phyloP scores from a whole-genome alignment of 2,329 filamentous ascomycete genomes.

The Penicillium sp. region DNA sequence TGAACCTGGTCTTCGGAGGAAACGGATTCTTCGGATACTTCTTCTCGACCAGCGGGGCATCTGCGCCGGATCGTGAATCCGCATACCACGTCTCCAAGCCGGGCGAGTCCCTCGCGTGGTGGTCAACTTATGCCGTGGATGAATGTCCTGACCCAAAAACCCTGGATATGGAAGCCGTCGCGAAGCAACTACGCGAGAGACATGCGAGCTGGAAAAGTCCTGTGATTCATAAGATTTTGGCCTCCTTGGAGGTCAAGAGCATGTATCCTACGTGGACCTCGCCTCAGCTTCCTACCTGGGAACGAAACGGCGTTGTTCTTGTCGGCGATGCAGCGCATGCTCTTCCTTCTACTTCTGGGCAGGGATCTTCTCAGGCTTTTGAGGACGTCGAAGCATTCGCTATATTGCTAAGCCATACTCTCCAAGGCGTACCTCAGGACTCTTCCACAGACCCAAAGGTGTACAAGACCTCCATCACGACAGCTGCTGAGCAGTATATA shows the following conservation, averaged over 20 bases:
- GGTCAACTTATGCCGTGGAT: conserved; percentile 50
- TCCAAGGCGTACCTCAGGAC: conserved; percentile 23
- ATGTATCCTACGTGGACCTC: conserved; percentile 57
- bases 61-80: conserved; percentile 30
- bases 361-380: conserved; percentile 61
- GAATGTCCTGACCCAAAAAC: conserved; percentile 38
- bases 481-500: conserved; percentile 39
- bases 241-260: conserved; percentile 44
- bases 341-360: conserved; percentile 58
- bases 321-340: conserved; percentile 65
- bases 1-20: conserved; percentile 52
- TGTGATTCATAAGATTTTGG: conserved; percentile 48
- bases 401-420: conserved; percentile 44
- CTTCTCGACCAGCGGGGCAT: conserved; percentile 33
- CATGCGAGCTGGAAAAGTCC: conserved; percentile 55
- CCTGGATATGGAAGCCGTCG: conserved; percentile 37
- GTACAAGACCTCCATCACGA: conserved; percentile 29
- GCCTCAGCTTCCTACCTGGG: conserved; percentile 55
- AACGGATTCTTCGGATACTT: conserved; percentile 59
- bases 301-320: conserved; percentile 54
- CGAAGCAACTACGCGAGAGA: conserved; percentile 44
- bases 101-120: conserved; percentile 47
- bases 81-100: conserved; percentile 33
- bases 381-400: conserved; percentile 59
- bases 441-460: background rate